A percentile compares a stretch with the other conserved stretches of the same genome.
These are phyloP conservation scores for Ophiosphaerella herpotricha DNA, from an alignment of 2,329 filamentous ascomycete genomes.

Conservation along the genomic window DNA sequence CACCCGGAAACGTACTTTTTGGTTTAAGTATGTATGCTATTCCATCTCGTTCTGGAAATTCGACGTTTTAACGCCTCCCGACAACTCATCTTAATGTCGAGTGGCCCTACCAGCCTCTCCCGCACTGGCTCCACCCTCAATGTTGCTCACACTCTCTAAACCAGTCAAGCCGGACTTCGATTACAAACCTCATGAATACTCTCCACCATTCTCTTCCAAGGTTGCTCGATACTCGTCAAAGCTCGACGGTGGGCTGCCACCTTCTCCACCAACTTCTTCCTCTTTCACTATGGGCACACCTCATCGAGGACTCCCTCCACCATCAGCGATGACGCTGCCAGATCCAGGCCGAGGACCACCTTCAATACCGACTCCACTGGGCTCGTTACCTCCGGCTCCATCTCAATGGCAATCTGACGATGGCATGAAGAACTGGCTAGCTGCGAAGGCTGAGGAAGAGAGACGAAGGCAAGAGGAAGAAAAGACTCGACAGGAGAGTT, in stretches of 20 bases:
- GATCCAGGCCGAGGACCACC: constrained; percentile 50
- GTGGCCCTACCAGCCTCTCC: constrained; percentile 20
- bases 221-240: constrained; percentile 46
- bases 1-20: constrained; percentile 38
- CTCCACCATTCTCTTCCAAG: constrained; percentile 48
- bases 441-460: constrained; percentile 59
- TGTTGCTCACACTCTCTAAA: constrained; percentile 58
- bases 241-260: constrained; percentile 46
- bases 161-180: constrained; percentile 54
- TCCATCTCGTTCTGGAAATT: constrained; percentile 40
- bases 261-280: constrained; percentile 49
- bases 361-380: constrained; percentile 42
- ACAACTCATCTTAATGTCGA: constrained; percentile 44
- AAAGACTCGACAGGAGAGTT: constrained; percentile 56
- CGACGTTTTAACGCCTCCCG: constrained; percentile 31
- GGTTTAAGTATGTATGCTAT: constrained; percentile 45
- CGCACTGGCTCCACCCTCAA: constrained; percentile 36
- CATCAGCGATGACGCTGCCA: constrained; percentile 57
- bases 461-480: constrained; percentile 60
- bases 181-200: constrained; percentile 56
- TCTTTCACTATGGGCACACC: constrained; percentile 55
- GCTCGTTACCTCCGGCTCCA: constrained; percentile 52
- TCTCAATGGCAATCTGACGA: constrained; percentile 58
- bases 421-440: constrained; percentile 57
- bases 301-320: constrained; percentile 59